phyloP scores from a whole-genome alignment of 306 rosid genomes.

The Quercus parvula region DNA sequence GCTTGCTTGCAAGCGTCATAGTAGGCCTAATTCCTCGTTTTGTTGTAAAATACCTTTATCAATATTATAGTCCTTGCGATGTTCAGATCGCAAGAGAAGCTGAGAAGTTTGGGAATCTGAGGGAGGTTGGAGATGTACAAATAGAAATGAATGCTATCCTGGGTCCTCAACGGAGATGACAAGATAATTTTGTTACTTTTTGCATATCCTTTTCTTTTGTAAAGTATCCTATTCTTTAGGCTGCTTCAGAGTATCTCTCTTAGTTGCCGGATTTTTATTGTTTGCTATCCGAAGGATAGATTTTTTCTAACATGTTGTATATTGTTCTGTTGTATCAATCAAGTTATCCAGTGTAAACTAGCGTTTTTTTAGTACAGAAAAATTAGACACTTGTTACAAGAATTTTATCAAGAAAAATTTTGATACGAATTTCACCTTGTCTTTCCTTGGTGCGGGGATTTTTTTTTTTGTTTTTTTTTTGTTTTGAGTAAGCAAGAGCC shows the following conservation, averaged over 20 bases:
- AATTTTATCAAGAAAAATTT: conserved; percentile 6
- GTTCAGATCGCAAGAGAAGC: conserved; percentile 83
- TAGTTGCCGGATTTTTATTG: conserved; percentile 40
- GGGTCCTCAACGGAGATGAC: conserved; percentile 36
- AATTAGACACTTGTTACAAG: neutral
- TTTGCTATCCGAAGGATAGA: conserved; percentile 72
- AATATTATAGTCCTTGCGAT: conserved; percentile 60
- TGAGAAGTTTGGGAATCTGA: conserved; percentile 46
- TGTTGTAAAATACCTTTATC: conserved; percentile 48
- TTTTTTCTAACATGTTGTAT: conserved; percentile 25
- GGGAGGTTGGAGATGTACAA: conserved; percentile 47
- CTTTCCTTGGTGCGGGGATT: neutral
- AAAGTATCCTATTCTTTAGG: conserved; percentile 70
- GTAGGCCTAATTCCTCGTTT: conserved; percentile 71
- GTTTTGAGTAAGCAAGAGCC: too few relatives aligned
- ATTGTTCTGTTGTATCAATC: conserved; percentile 21
- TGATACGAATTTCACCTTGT: neutral
- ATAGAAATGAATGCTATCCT: conserved; percentile 71
- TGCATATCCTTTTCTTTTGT: conserved; percentile 30
- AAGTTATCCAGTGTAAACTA: conserved; percentile 48
- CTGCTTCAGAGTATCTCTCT: conserved; percentile 41
- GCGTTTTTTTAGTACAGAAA: conserved; percentile 17
- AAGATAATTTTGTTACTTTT: conserved; percentile 21
- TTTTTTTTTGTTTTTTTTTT: too few relatives aligned
- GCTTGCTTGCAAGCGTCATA: conserved; percentile 54